Base-by-base conservation (phyloP, 169 alveolate genomes). In the Miamiensis avidus region DNA sequence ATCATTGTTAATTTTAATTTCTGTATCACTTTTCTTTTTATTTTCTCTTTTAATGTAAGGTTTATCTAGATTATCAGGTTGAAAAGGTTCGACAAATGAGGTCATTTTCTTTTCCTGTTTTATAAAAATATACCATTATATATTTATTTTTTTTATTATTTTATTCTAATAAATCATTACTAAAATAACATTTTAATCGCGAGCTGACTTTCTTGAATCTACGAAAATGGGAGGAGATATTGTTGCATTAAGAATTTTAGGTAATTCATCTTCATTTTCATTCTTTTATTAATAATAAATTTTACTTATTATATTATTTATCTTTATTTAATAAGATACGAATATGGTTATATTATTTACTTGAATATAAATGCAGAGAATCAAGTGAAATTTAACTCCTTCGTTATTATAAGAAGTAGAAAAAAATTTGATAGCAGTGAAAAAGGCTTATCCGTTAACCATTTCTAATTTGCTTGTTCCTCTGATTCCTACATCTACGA, bases 181-280 rank as follows among this genome's bases (percentile, higher is more conserved):
- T n/a, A 79, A 74, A 65, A 79, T 79, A 49, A 79, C 73, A 49
- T 86, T 78, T 25, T 82, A 81, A 33, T 86, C 84, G 20, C 87
- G 78, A 49, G 90, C 90, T 74, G 87, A 81, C 29, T 86, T 86
- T 75, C 90, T 73, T 27, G 85, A 75, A 30, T 86, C 90, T 0
- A 86, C 90, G 32, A 86, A 86, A 0, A 86, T 86, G 29, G 90
- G 90, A 27, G 90, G 90, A 29, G 90, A 86, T 4, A 86, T 86
- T 0, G 90, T 86, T 27, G 90, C 82, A 76, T 86, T 86, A 34
- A 86, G 75, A 32, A 86, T 86, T 75, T 81, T 29, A 6, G 87
- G 86, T 27, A 74, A 49, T 64, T 86, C 90, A n/a, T 76, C 81
- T 0, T 86, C 87, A 15, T 76, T 73, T 49, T 86, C n/a, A n/a